A percentile compares a stretch with the other conserved stretches of the same genome.
Conservation (phyloP, 2,329 filamentous ascomycete genomes). For the Ophiostoma himal-ulmi region DNA sequence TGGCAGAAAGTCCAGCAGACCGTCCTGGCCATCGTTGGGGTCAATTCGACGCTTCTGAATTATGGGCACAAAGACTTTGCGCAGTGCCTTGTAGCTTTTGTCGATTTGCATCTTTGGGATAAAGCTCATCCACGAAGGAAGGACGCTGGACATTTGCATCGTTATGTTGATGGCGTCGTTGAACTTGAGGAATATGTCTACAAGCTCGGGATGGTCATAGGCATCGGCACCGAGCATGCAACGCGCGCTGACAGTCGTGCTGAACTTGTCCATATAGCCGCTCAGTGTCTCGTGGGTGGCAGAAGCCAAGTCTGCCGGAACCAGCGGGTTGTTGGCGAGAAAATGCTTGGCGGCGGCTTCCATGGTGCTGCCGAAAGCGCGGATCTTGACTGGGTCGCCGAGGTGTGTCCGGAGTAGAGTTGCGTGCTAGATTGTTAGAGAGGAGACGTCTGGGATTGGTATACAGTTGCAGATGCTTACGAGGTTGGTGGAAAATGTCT, state of each 20-base stretch:
- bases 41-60: constrained; percentile 17
- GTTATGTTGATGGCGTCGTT: constrained; percentile 15
- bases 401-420: constrained; percentile 20
- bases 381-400: constrained; percentile 17
- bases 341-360: constrained; percentile 18
- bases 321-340: constrained; percentile 12
- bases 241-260: constrained; percentile 19
- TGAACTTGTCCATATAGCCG: constrained; percentile 21
- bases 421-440: constrained; percentile 11
- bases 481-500: constrained; percentile 18
- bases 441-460: background rate
- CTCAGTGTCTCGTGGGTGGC: constrained; percentile 6
- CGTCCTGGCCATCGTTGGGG: constrained; percentile 12
- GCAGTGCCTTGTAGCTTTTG: constrained; percentile 20
- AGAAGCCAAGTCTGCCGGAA: background rate
- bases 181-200: constrained; percentile 21
- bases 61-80: constrained; percentile 20
- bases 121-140: constrained; percentile 17
- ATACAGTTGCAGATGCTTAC: background rate
- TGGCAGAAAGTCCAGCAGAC: constrained; percentile 21
- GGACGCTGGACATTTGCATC: constrained; percentile 18
- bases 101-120: constrained; percentile 16
- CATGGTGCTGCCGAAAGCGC: constrained; percentile 15
- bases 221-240: constrained; percentile 21
- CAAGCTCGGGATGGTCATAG: constrained; percentile 18